Evolutionary conservation across 768 basidiomycete species (phyloP).

Genomic region (Pleurotus tuoliensis): DNA sequence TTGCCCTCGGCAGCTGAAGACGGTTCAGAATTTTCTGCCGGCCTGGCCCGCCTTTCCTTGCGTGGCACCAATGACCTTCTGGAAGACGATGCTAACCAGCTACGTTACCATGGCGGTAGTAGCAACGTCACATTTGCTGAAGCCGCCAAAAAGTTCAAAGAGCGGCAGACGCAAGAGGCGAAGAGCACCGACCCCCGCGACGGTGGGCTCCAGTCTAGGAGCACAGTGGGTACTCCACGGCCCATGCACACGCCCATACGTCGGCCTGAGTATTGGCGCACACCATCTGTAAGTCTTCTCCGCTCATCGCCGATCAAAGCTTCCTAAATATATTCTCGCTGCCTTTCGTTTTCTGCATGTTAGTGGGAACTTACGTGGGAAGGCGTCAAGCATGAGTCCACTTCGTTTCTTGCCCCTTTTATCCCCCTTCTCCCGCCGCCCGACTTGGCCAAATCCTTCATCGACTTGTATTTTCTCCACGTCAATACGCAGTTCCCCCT

Average conservation of each 20-base stretch:
- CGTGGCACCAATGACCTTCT: slow-evolving; percentile 1
- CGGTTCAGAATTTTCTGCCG: background rate
- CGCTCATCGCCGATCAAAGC: slow-evolving; percentile 1
- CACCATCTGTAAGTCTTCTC: slow-evolving; percentile 42
- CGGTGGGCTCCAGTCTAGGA: slow-evolving; percentile 2
- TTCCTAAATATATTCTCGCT: background rate
- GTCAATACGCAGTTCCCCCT: slow-evolving; percentile 60
- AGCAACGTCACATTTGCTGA: slow-evolving; percentile 54
- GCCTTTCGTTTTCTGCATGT: background rate
- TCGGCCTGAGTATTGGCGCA: slow-evolving; percentile 54
- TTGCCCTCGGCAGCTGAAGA: slow-evolving; percentile 1
- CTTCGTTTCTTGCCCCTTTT: slow-evolving; percentile 26
- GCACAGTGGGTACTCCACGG: slow-evolving; percentile 12
- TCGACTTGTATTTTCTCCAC: slow-evolving; percentile 65
- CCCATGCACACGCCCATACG: slow-evolving; percentile 18
- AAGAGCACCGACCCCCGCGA: slow-evolving; percentile 11
- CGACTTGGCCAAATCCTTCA: slow-evolving; percentile 54
- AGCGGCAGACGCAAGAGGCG: slow-evolving; percentile 42
- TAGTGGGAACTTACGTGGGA: slow-evolving; percentile 64
- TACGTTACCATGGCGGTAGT: slow-evolving; percentile 62
- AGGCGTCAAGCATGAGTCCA: slow-evolving; percentile 31
- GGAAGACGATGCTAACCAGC: slow-evolving; percentile 29
- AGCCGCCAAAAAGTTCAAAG: slow-evolving; percentile 47
- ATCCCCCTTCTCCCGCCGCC: slow-evolving; percentile 54
- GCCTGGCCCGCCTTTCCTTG: background rate